Evolutionary conservation across 192 early-diverging fungal species (phyloP).

Genomic region (Geranomyces michiganensis): DNA sequence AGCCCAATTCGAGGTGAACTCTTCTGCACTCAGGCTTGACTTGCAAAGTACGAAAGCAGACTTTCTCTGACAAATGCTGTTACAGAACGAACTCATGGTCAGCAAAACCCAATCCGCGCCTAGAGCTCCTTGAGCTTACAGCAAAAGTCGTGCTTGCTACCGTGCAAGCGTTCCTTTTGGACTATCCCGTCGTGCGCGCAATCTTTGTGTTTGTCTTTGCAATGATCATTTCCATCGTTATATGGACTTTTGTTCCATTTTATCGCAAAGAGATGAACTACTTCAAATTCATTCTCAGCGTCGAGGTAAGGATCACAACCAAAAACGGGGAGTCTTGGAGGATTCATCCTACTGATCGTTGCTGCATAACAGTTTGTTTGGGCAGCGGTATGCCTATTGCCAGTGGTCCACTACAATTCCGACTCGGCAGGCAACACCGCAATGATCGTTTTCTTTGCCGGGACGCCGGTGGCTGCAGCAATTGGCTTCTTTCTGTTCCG

Average conservation of each 20-base stretch:
- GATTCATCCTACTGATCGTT: not conserved
- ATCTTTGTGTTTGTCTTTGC: not conserved
- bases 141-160: constrained; percentile 16
- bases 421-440: not conserved
- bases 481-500: not conserved
- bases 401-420: not conserved
- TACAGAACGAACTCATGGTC: constrained; percentile 12
- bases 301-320: constrained; percentile 16
- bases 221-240: not conserved
- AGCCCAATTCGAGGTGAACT: constrained; percentile 23
- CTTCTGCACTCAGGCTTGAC: not conserved
- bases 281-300: constrained; percentile 18
- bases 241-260: constrained; percentile 12
- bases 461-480: constrained; percentile 2
- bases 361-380: constrained; percentile 18
- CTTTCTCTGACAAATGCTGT: not conserved
- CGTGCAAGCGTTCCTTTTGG: not conserved
- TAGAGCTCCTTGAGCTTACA: constrained; percentile 13
- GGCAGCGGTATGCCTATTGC: constrained; percentile 1
- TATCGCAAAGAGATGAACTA: constrained; percentile 19
- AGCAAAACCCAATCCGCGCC: constrained; percentile 8
- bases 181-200: not conserved
- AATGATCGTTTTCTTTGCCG: constrained; percentile 15
- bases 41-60: no score
- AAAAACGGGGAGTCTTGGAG: not conserved